Percentiles rank a stretch among this genome's conserved stretches.
Conservation (phyloP, 1,139 yeast genomes). For the Candida gigantensis region DNA sequence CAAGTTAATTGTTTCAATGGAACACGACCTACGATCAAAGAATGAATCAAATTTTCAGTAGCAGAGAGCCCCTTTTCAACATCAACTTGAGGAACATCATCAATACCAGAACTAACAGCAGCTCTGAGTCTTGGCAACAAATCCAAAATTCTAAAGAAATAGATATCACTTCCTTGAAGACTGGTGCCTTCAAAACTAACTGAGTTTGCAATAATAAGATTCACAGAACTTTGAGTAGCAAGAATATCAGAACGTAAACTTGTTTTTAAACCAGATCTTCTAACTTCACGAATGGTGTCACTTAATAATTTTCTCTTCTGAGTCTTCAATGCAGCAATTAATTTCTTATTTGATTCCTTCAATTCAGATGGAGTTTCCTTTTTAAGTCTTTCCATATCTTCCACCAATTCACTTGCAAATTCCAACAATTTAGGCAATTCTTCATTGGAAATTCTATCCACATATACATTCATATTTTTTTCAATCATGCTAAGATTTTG, state of each 20-base stretch:
- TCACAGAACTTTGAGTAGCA: constrained; percentile 61
- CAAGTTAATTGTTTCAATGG: constrained; percentile 40
- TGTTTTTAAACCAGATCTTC: constrained; percentile 72
- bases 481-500: constrained; percentile 52
- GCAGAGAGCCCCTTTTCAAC: constrained; percentile 77
- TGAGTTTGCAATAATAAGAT: constrained; percentile 58
- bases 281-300: constrained; percentile 72
- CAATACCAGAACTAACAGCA: constrained; percentile 58
- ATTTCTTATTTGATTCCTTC: constrained; percentile 74
- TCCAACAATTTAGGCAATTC: constrained; percentile 45
- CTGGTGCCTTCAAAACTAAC: constrained; percentile 41
- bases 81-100: constrained; percentile 76
- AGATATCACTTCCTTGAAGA: constrained; percentile 53
- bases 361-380: constrained; percentile 74
- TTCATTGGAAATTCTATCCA: constrained; percentile 34
- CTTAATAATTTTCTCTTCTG: constrained; percentile 80
- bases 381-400: constrained; percentile 62
- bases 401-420: constrained; percentile 54
- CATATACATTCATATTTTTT: constrained; percentile 55
- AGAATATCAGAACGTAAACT: constrained; percentile 66
- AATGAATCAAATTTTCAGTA: constrained; percentile 69
- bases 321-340: constrained; percentile 69
- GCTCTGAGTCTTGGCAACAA: constrained; percentile 76
- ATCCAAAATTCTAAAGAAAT: constrained; percentile 73
- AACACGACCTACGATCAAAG: constrained; percentile 50